Percentiles rank a stretch among this genome's conserved stretches.
These are phyloP conservation scores for Trametes sp. DNA, from an alignment of 1,284 basidiomycete genomes.

Conservation along the genomic window DNA sequence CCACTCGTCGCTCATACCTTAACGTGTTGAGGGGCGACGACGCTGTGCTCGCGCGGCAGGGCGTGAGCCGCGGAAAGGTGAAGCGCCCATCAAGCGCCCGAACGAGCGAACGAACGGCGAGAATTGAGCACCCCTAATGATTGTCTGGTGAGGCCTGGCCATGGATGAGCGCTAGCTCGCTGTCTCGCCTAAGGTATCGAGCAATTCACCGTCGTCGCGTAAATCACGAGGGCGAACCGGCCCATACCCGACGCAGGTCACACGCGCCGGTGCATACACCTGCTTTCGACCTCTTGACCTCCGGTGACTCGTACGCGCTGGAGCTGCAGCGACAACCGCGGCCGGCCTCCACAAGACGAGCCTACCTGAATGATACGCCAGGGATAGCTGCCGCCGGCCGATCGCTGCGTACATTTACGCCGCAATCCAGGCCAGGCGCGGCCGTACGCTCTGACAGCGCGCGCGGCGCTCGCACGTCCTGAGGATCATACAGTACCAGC, in stretches of 20 bases:
- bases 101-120: too few species aligned
- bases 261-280: background rate
- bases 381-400: background rate
- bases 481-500: too few species aligned
- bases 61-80: too few species aligned
- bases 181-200: too few species aligned
- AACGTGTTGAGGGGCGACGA: too few species aligned
- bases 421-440: conserved; percentile 2
- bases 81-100: too few species aligned
- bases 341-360: background rate
- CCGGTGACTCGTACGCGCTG: background rate
- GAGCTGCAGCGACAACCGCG: background rate
- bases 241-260: conserved; percentile 16
- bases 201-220: background rate
- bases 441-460: conserved; percentile 2
- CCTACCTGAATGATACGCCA: background rate
- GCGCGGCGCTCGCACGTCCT: background rate
- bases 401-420: background rate
- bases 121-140: too few species aligned
- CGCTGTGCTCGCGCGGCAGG: too few species aligned
- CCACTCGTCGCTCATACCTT: too few species aligned
- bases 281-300: background rate
- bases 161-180: too few species aligned
- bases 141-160: too few species aligned
- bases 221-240: conserved; percentile 21